Evolutionary conservation across 805 yeast genomes (phyloP), one percentile per base, ranked within the genome.

Genomic region (Cyberlindnera xishuangbannaensis): DNA sequence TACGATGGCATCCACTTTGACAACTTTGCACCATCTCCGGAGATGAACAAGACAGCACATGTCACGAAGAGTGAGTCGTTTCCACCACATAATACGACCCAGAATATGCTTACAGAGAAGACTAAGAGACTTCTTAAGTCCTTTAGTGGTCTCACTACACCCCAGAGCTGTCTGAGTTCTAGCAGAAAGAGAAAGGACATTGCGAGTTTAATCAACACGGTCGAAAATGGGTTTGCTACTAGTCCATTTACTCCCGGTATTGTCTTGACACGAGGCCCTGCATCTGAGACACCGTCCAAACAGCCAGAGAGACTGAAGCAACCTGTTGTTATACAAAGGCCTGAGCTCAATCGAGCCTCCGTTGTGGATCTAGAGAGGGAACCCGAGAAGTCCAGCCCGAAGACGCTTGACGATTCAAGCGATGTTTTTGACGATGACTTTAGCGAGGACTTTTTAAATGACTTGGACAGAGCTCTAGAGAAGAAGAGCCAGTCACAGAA

Each of bases 401-500:
- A n/a, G n/a, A 28, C 30, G n/a, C 14, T 33, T 27, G 52, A 43
- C 10, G 43, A 36, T 18, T 40, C 49, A 0, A 48, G 49, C 35
- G 54, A 48, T 25, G 20, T 41, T 9, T 40, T 47, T 14, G 39
- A 43, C 29, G 56, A 51, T 16, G 51, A 44, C 24, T 44, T 46
- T 21, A 51, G 55, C 36, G 53, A 49, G 10, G 53, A 41, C n/a
- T 45, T 51, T 22, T 18, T 49, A 34, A 39, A 40, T 25, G 45
- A 34, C 11, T 26, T 41, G 32, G 45, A 37, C 16, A 25, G 33
- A 17, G 31, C 12, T 2, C 20, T 30, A 14, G 35, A 25, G 33
- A 33, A 26, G 25, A 27, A 24, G 33, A 22, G 31, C 15, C 26
- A 24, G 18, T 13, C 13, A 4, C 22, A 13, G 9, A 20, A 25